Conservation (phyloP, 2,329 filamentous ascomycete genomes). For the Colletotrichum sp. region DNA sequence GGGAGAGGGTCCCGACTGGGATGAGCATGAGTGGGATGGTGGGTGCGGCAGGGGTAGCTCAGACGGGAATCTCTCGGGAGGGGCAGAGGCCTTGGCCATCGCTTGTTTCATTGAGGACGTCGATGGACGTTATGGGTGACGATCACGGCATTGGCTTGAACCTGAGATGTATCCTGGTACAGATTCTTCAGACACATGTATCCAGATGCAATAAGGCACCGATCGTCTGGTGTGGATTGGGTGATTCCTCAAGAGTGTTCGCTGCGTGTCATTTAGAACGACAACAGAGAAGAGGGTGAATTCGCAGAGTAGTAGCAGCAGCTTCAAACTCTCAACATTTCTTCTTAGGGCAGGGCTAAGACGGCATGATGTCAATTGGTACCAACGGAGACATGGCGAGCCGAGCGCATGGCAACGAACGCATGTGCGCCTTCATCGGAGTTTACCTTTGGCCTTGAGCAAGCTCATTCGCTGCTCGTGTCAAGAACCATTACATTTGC, state of each 20-base stretch:
- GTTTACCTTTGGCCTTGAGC: not conserved
- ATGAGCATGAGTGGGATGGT: constrained; percentile 3
- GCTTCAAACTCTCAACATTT: not conserved
- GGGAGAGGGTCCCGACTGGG: constrained; percentile 3
- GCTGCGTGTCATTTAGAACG: not conserved
- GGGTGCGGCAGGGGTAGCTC: constrained; percentile 18
- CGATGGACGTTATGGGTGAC: not conserved
- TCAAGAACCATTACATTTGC: not conserved
- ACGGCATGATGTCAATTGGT: constrained; percentile 6
- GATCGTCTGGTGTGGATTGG: not conserved
- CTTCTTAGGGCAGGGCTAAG: not conserved
- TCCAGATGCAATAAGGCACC: not conserved
- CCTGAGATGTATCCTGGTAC: not conserved
- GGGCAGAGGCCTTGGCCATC: constrained; percentile 10
- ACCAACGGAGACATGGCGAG: constrained; percentile 9
- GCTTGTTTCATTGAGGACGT: constrained; percentile 18
- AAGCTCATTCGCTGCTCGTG: not conserved
- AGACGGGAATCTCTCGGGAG: constrained; percentile 14
- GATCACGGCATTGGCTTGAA: not conserved
- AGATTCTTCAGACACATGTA: not conserved
- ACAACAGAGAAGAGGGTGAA: not conserved
- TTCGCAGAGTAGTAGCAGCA: not conserved
- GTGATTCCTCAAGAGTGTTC: not conserved
- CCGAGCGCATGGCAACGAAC: constrained; percentile 5
- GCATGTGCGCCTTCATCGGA: constrained; percentile 5